Evolutionary conservation across 441 rosid genomes (phyloP), one percentile per base, ranked within the genome.

Genomic region (Iberis amara): DNA sequence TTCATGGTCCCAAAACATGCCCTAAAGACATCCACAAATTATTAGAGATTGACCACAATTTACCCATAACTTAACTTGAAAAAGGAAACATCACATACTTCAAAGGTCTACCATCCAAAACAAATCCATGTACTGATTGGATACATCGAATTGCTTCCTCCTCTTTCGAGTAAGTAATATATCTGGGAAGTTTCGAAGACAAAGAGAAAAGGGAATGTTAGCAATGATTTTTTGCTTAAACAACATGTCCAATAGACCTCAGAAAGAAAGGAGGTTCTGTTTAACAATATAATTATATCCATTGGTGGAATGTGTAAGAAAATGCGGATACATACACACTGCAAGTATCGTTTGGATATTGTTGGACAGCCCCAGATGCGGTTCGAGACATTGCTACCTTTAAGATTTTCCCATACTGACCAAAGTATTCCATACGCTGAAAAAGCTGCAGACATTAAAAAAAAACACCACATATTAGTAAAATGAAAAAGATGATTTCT

Each of bases 121-220:
- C 61, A 70, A 78, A 86, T 46, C 92, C 92, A 78, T 83, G 92
- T 72, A 83, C 85, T 73, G 83, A 75, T 59, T 78, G 92, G 66
- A 86, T 86, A 66, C 95, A 86, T 21, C 89, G 89, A 65, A 81
- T 68, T 48, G 95, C 92, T 67, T 86, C 95, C 42, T 86, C 95
- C 72, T 86, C 92, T 71, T 64, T 81, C 4, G 72, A 49, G 47
- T 81, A 86, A 33, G 92, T 83, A 61, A 86, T 81, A 81, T 83
- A 86, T 68, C 95, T 86, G 66, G 27, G 33, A 12, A 12, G 37
- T 42, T 42, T 56, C 21, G 13, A 47, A 43, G 42, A 50, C 21
- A 15, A 46, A 45, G 47, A 39, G 50, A 45, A 39, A n/a, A n/a
- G 21, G 10, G 24, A 39, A 28, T 2, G 47, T 50, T 27, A 64